Percentiles rank a stretch among this genome's conserved stretches.
These are phyloP conservation scores for Leucaena leucocephala DNA, from an alignment of 306 rosid genomes.

Conservation along the genomic window DNA sequence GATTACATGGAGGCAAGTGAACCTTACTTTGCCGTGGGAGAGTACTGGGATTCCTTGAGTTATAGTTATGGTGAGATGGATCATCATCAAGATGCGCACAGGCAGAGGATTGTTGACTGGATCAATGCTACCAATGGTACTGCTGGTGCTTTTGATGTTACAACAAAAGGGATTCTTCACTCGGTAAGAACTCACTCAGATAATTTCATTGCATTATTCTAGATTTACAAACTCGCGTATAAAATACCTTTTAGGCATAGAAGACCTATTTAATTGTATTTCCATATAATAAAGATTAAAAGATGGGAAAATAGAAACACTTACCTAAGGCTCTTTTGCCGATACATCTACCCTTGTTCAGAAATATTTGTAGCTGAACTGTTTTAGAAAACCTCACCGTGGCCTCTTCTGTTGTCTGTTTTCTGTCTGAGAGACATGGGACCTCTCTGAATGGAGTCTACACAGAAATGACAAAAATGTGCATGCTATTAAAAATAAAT, in stretches of 20 bases:
- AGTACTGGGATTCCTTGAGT: constrained; percentile 91
- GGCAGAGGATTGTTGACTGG: constrained; percentile 94
- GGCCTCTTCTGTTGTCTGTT: constrained; percentile 11
- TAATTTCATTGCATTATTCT: constrained; percentile 15
- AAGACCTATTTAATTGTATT: no score
- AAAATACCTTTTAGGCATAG: no score
- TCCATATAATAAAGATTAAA: no score
- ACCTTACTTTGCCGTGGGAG: constrained; percentile 85
- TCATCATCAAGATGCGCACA: constrained; percentile 87
- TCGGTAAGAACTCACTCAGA: constrained; percentile 54
- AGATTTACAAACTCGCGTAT: constrained; percentile 2
- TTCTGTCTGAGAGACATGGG: not conserved
- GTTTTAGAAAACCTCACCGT: constrained; percentile 5
- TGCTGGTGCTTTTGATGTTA: constrained; percentile 88
- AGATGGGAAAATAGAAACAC: no score
- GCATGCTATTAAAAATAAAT: not conserved
- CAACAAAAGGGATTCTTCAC: constrained; percentile 93
- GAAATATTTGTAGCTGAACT: not conserved
- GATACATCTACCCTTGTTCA: not conserved
- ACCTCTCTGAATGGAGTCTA: not conserved
- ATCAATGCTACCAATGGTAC: constrained; percentile 75
- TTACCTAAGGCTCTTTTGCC: not conserved
- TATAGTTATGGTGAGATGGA: constrained; percentile 71
- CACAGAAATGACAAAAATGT: not conserved
- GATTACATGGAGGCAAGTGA: constrained; percentile 77